Evolutionary conservation across 2,329 filamentous ascomycete species (phyloP), one percentile per base, ranked within the genome.

Genomic region (Colletotrichum cereale): DNA sequence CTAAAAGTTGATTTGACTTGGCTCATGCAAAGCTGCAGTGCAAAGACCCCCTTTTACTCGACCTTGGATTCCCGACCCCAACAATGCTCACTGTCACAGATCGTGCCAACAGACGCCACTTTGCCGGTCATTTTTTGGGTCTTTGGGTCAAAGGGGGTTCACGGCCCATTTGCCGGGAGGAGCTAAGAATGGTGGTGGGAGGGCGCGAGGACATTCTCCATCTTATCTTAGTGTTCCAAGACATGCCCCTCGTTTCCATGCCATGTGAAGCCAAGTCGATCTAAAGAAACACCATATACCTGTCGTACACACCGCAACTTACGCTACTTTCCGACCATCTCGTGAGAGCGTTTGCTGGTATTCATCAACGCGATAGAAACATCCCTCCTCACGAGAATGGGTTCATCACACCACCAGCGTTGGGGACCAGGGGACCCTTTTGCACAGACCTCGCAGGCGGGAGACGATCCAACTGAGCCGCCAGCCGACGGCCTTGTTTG

Each of bases 61-160:
- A 50, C 18, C 58, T 62, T 42, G 24, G 47, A 53, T 47, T 62
- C 47, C 31, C 60, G 40, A 52, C 67, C 42, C 67, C 67, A 71
- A 56, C 63, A 56, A 67, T 71, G 68, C 68, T 71, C 42, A 21
- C 34, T 36, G 64, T 24, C 64, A 71, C 68, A 67, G 68, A 71
- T 50, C 67, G 64, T 62, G 68, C 64, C 67, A 71, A 21, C 50
- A 57, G 38, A 21, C 62, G 67, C 55, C 67, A 66, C 67, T 50
- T 50, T 40, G 42, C 67, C 34, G 24, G 38, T 42, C 42, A 61
- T 66, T 44, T 12, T 21, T n/a, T 44, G 48, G 31, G 14, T 60
- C 66, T 58, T 40, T 50, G 36, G 34, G 52, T 56, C 38, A 40
- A 57, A 26, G 34, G 44, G 60, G 7, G 24, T 26, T 58, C 62